Conservation (phyloP, 768 basidiomycete species). For the Gloeopeniophorella convolvens region DNA sequence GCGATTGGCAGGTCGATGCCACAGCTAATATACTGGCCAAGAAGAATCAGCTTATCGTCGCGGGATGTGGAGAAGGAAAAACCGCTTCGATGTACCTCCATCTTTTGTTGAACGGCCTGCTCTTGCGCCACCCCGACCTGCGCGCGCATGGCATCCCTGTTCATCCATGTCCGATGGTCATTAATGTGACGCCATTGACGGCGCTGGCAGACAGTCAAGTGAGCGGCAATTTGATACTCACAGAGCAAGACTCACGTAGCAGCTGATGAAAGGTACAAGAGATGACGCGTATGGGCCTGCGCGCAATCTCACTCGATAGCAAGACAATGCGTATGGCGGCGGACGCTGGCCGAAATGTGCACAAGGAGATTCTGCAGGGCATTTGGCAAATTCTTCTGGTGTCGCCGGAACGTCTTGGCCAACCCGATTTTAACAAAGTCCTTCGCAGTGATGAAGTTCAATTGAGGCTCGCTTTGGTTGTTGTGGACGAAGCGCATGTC, state of each 20-base stretch:
- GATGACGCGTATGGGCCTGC: background rate
- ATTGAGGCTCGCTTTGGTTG: background rate
- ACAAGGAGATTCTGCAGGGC: background rate
- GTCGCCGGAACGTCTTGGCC: conserved; percentile 9
- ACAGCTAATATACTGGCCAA: background rate
- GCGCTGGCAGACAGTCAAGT: conserved; percentile 14
- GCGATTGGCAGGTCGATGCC: conserved; percentile 5
- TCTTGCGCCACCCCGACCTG: background rate
- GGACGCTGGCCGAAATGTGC: background rate
- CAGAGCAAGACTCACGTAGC: background rate
- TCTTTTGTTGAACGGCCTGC: background rate
- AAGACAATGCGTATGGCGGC: background rate
- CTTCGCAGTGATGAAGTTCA: conserved; percentile 1
- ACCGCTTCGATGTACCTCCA: background rate
- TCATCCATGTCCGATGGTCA: background rate
- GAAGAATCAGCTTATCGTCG: background rate
- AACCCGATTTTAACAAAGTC: background rate
- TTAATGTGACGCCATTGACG: conserved; percentile 10
- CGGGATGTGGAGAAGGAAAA: conserved; percentile 7
- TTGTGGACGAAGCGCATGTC: conserved; percentile 11
- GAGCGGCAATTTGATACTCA: background rate
- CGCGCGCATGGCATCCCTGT: background rate
- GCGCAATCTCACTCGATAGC: background rate
- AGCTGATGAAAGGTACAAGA: conserved; percentile 3
- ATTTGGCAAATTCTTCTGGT: background rate